Evolutionary conservation across 176 grass and related monocot genomes (phyloP).

Genomic region (Oryza nivara): DNA sequence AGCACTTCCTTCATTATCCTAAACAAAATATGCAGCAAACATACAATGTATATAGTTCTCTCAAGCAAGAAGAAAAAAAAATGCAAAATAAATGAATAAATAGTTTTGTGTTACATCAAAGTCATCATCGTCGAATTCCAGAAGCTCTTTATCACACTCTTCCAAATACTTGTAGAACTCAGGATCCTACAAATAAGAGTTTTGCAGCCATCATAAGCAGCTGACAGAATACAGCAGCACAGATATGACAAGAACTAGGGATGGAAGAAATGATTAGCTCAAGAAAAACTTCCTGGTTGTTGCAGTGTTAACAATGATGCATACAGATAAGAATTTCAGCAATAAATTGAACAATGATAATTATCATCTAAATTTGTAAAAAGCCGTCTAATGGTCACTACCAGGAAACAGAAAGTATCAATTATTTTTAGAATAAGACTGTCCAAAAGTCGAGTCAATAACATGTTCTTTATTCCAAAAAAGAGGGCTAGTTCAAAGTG

Average conservation of each 20-base stretch:
- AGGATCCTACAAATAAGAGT: conserved; percentile 65
- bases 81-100: background rate
- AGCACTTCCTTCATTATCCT: conserved; percentile 61
- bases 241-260: background rate
- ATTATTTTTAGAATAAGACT: background rate
- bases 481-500: background rate
- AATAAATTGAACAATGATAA: background rate
- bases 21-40: conserved; percentile 30
- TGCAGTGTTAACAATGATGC: background rate
- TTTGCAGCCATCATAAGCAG: conserved; percentile 23
- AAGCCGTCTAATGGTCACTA: background rate
- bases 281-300: background rate
- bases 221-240: background rate
- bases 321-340: background rate
- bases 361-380: conserved; percentile 2
- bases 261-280: background rate
- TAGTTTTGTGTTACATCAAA: conserved; percentile 57
- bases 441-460: background rate
- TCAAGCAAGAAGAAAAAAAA: conserved; percentile 11
- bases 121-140: conserved; percentile 73
- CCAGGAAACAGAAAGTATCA: background rate
- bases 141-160: conserved; percentile 73
- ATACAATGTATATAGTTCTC: conserved; percentile 20
- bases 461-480: conserved; percentile 1
- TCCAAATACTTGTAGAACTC: conserved; percentile 89